Evolutionary conservation across 306 rosid species (phyloP).

Genomic region (Erythrophleum fordii): DNA sequence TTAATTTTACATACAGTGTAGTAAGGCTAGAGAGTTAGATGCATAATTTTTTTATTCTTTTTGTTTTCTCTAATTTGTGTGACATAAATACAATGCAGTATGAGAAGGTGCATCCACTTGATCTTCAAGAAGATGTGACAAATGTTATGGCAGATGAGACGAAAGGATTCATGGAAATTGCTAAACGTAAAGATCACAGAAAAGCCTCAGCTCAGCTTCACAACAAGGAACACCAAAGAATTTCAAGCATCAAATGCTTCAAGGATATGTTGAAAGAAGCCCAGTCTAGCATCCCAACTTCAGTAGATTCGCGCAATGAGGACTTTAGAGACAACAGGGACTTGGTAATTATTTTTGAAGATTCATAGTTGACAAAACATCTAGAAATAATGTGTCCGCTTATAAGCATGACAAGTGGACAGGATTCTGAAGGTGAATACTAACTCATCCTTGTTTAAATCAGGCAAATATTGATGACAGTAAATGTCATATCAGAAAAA

Average conservation of each 20-base stretch:
- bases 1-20: slow-evolving; percentile 2
- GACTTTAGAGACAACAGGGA: slow-evolving; percentile 45
- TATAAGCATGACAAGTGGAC: slow-evolving; percentile 10
- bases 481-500: slow-evolving; percentile 29
- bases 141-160: slow-evolving; percentile 32
- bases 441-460: slow-evolving; percentile 17
- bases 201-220: slow-evolving; percentile 37
- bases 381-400: slow-evolving; percentile 15
- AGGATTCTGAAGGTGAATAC: slow-evolving; percentile 1
- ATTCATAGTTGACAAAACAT: slow-evolving; percentile 28
- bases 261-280: slow-evolving; percentile 47
- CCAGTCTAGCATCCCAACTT: slow-evolving; percentile 40
- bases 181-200: slow-evolving; percentile 41
- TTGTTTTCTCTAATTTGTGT: slow-evolving; percentile 33
- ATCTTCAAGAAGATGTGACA: slow-evolving; percentile 43
- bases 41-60: slow-evolving; percentile 7
- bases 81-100: slow-evolving; percentile 46
- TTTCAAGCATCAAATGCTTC: slow-evolving; percentile 46
- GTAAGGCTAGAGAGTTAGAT: slow-evolving; percentile 13
- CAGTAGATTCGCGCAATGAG: slow-evolving; percentile 45
- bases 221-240: slow-evolving; percentile 30
- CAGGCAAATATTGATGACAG: slow-evolving; percentile 48
- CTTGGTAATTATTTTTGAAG: slow-evolving; percentile 44
- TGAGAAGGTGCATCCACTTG: slow-evolving; percentile 66
- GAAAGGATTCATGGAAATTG: slow-evolving; percentile 35